These are phyloP conservation scores for Xylaria sp. DNA, from an alignment of 2,329 filamentous ascomycete species.

Conservation along the genomic window DNA sequence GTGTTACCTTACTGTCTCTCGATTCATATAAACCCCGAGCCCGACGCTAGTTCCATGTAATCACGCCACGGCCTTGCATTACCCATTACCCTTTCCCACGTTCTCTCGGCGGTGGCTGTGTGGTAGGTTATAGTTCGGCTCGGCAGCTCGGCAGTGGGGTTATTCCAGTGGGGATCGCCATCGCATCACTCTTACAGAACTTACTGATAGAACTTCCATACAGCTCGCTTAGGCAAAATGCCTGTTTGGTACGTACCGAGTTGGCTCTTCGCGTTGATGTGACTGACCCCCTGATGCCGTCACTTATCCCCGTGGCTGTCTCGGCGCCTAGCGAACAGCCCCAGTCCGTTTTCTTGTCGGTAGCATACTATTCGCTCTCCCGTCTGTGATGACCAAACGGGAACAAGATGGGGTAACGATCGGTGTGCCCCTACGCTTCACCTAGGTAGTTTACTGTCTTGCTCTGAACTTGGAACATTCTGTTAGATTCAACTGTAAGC, in stretches of 20 bases:
- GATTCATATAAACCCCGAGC: background rate
- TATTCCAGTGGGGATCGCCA: background rate
- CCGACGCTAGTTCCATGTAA: background rate
- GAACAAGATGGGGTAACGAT: constrained; percentile 13
- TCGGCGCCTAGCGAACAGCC: constrained; percentile 7
- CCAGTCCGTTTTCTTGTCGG: background rate
- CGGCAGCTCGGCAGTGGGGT: constrained; percentile 25
- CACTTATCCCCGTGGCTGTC: constrained; percentile 2
- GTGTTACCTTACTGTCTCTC: background rate
- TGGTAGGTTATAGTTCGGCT: constrained; percentile 19
- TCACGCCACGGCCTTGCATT: background rate
- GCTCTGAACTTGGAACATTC: too few relatives aligned
- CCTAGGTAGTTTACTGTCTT: background rate
- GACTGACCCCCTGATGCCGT: constrained; percentile 7
- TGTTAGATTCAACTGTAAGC: too few relatives aligned
- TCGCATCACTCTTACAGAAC: background rate
- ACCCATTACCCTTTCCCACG: background rate
- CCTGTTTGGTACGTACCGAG: too few relatives aligned
- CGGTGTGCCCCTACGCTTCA: background rate
- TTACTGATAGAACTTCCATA: too few relatives aligned
- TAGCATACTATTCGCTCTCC: background rate
- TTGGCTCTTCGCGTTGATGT: too few relatives aligned
- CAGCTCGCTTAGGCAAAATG: background rate
- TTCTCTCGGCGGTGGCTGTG: constrained; percentile 13
- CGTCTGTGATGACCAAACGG: background rate